Evolutionary conservation across 108 stramenopile species (phyloP), one percentile per base, ranked within the genome.

Genomic region (Conticribra guillardii): DNA sequence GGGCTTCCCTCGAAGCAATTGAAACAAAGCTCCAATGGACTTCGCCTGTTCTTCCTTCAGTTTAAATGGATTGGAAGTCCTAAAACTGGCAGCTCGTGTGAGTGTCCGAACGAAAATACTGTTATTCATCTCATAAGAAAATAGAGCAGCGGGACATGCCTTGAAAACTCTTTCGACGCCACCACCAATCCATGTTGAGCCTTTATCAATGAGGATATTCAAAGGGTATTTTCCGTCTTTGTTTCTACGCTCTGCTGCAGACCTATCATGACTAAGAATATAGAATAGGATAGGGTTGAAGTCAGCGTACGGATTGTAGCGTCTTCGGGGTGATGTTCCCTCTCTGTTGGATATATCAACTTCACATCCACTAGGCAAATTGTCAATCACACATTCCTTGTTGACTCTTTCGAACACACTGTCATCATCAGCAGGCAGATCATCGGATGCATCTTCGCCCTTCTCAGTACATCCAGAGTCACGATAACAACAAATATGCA

Each of bases 71-170:
- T 8, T 21, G 8, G 4, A 23, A 34, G 31, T 8, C 52, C 64
- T 1, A 33, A 51, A 22, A 45, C 26, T 46, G 27, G 66, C 47
- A 0, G 32, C 54, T 17, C 66, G 29, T 21, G 41, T 54, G 34
- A 67, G 37, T 26, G 66, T 54, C 37, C 32, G 37, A 21, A 17
- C 53, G 7, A 67, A 51, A 8, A 67, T 15, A 2, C 21, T 19
- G 55, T 54, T 67, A 26, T 24, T 67, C 24, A 67, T 23, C 2
- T 67, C 51, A 33, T 53, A 55, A 2, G 66, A 67, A 56, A 67
- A 67, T 28, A 67, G 51, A 0, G 66, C 66, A 11, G 3, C 41
- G 21, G 66, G 66, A 46, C 29, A 32, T 9, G 66, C 66, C 46
- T 67, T 67, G 9, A 67, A 55, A 19, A 67, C 66, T 17, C 41